These are phyloP conservation scores for Aspergillus sergii DNA, from an alignment of 2,329 filamentous ascomycete genomes.

Conservation along the genomic window DNA sequence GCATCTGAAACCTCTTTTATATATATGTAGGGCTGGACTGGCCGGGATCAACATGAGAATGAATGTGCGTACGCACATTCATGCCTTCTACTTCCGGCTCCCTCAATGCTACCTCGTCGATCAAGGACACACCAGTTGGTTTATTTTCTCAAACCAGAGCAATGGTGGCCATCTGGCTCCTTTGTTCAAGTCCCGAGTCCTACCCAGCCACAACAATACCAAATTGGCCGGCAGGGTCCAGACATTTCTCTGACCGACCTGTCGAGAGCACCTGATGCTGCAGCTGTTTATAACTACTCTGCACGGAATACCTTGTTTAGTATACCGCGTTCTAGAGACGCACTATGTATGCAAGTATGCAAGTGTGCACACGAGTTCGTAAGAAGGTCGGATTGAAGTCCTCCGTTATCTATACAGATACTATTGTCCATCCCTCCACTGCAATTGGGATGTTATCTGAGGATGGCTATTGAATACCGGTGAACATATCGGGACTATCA, in stretches of 20 bases:
- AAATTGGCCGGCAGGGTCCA: neutral
- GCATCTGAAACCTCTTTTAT: conserved; percentile 2
- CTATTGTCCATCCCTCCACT: neutral
- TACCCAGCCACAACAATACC: neutral
- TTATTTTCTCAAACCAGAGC: neutral
- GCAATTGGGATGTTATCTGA: neutral
- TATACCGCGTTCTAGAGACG: neutral
- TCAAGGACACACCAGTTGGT: neutral
- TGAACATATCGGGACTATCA: neutral
- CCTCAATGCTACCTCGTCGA: neutral
- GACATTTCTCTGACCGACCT: neutral
- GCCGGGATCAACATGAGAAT: conserved; percentile 4
- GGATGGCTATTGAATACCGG: neutral
- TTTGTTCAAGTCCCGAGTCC: conserved; percentile 1
- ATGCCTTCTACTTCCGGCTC: neutral
- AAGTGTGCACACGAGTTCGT: neutral
- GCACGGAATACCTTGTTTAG: neutral
- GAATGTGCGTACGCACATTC: conserved; percentile 2
- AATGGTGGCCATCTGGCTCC: neutral
- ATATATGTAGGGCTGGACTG: conserved; percentile 14
- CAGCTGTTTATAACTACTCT: neutral
- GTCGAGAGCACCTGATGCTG: neutral
- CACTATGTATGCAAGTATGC: neutral
- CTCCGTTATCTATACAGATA: neutral
- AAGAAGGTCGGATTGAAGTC: neutral